These are phyloP conservation scores for Thuja plicata DNA, from an alignment of 83 land plant genomes.

Conservation along the genomic window DNA sequence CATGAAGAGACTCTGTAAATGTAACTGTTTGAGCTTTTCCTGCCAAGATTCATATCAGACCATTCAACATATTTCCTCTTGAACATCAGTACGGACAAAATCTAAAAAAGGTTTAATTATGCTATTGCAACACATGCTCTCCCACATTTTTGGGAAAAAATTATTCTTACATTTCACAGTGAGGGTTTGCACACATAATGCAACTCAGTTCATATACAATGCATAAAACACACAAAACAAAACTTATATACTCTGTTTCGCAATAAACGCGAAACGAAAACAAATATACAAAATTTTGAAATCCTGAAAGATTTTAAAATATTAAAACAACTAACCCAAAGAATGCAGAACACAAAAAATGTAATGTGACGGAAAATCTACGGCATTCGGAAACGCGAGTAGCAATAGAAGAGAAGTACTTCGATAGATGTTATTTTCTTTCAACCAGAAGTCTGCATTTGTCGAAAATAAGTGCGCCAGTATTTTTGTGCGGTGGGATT, in stretches of 20 bases:
- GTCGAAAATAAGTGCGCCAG: too few relatives aligned
- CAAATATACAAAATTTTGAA: too few relatives aligned
- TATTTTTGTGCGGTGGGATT: too few relatives aligned
- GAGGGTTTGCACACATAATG: neutral
- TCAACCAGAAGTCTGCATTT: too few relatives aligned
- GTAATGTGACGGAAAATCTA: too few relatives aligned
- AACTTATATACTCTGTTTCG: neutral
- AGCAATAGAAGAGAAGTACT: too few relatives aligned
- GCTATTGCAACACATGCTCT: neutral
- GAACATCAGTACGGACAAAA: neutral
- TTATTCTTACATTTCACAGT: neutral
- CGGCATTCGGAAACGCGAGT: too few relatives aligned
- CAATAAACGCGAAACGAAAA: neutral
- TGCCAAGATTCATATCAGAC: too few relatives aligned
- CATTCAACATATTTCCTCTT: neutral
- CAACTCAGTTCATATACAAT: neutral
- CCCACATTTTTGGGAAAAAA: neutral
- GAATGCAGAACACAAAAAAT: neutral
- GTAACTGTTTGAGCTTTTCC: too few relatives aligned
- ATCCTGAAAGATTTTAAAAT: too few relatives aligned
- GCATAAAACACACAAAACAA: neutral
- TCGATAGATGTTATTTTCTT: too few relatives aligned
- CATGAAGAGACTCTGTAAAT: too few relatives aligned
- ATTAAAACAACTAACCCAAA: neutral
- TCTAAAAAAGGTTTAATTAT: neutral